Evolutionary conservation across 2,329 filamentous ascomycete species (phyloP).

Genomic region (Cephalotrichum gorgonifer): DNA sequence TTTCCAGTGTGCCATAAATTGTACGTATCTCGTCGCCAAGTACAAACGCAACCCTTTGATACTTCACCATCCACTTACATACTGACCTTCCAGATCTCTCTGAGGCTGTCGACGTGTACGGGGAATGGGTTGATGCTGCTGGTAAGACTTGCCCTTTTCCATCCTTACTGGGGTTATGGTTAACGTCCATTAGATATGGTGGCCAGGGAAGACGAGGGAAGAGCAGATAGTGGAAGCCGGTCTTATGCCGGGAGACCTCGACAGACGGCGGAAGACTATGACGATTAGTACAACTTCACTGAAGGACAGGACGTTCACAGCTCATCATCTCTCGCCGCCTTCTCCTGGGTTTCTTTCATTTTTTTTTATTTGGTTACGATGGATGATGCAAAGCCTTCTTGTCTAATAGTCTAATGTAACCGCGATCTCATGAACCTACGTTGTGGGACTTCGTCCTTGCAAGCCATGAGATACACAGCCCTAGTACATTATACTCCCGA

Average conservation of each 20-base stretch:
- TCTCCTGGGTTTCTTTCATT: too few species aligned
- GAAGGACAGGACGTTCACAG: too few species aligned
- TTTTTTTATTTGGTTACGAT: too few species aligned
- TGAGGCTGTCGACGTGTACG: slow-evolving; percentile 88
- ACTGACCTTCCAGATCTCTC: slow-evolving; percentile 56
- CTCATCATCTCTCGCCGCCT: too few species aligned
- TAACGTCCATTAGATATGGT: slow-evolving; percentile 32
- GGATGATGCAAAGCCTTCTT: too few species aligned
- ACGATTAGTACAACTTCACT: background rate
- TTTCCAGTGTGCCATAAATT: slow-evolving; percentile 89
- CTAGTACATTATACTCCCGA: background rate
- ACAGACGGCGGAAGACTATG: background rate
- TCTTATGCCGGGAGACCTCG: background rate
- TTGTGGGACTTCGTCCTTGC: background rate
- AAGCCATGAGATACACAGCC: background rate
- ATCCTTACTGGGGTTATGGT: background rate
- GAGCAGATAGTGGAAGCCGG: background rate
- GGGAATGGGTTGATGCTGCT: slow-evolving; percentile 91
- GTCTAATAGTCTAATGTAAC: background rate
- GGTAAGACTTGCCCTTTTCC: slow-evolving; percentile 26
- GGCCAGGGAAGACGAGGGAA: slow-evolving; percentile 30
- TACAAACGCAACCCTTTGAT: background rate
- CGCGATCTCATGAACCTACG: background rate
- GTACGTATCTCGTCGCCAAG: slow-evolving; percentile 37
- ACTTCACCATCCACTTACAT: slow-evolving; percentile 9